phyloP scores from a whole-genome alignment of 108 stramenopile genomes.

The Conticribra weissflogii region DNA sequence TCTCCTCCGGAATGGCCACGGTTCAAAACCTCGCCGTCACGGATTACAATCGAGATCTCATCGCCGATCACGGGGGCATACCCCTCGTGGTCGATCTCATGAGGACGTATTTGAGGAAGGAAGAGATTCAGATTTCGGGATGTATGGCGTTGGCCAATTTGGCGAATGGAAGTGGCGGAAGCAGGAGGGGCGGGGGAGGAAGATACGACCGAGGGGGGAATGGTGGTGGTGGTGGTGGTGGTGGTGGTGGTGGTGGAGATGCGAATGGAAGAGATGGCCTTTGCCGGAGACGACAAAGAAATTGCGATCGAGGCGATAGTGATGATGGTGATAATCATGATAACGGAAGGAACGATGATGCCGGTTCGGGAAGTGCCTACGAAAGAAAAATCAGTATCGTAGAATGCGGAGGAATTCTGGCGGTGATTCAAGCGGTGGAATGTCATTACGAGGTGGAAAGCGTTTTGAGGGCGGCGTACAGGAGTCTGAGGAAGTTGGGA shows the following conservation, averaged over 20 bases:
- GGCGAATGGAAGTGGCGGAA: neutral
- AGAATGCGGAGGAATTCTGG: neutral
- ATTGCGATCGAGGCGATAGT: too few relatives aligned
- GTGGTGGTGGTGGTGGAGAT: too few relatives aligned
- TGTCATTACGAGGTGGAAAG: neutral
- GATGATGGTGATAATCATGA: too few relatives aligned
- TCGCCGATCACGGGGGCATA: conserved; percentile 22
- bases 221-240: too few relatives aligned
- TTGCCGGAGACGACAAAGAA: too few relatives aligned
- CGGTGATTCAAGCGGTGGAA: neutral
- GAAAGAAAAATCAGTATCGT: neutral
- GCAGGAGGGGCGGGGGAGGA: too few relatives aligned
- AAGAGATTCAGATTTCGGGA: neutral
- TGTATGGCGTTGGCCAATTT: neutral
- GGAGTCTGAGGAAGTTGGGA: neutral
- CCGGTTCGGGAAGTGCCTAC: too few relatives aligned
- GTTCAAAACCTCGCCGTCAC: conserved; percentile 31
- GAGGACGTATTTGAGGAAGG: neutral
- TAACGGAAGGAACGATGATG: too few relatives aligned
- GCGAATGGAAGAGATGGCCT: too few relatives aligned
- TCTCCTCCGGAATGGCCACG: conserved; percentile 24
- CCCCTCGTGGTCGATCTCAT: conserved; percentile 10
- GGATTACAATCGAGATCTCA: conserved; percentile 15
- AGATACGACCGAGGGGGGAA: too few relatives aligned
- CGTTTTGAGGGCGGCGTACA: neutral